Evolutionary conservation across 257 asterid species (phyloP).

Genomic region (Anisodus tanguticus): DNA sequence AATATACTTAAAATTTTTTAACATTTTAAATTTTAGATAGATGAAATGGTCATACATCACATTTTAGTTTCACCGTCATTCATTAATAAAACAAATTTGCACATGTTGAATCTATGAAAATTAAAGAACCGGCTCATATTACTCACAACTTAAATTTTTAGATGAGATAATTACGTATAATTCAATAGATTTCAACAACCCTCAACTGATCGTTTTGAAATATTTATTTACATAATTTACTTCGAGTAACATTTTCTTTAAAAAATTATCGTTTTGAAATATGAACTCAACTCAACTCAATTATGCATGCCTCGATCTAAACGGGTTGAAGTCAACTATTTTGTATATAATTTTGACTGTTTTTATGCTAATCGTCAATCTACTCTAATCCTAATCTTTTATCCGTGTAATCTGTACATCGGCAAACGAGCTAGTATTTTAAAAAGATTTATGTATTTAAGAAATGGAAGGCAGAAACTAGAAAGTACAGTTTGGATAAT

Average conservation of each 20-base stretch:
- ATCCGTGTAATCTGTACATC: not conserved
- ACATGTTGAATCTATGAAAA: not conserved
- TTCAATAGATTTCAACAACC: not conserved
- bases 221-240: not conserved
- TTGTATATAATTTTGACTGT: too few species aligned
- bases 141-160: not conserved
- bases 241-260: too few species aligned
- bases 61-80: not conserved
- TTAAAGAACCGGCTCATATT: not conserved
- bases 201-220: not conserved
- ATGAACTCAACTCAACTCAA: not conserved
- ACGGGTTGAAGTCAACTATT: not conserved
- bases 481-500: conserved; percentile 22
- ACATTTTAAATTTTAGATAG: too few species aligned
- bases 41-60: too few species aligned
- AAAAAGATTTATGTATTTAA: not conserved
- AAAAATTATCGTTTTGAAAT: not conserved
- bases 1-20: too few species aligned
- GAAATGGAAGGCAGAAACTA: not conserved
- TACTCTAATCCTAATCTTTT: not conserved
- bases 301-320: not conserved
- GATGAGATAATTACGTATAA: not conserved
- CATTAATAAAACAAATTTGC: not conserved
- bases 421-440: not conserved
- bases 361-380: not conserved